A percentile compares a stretch with the other conserved stretches of the same genome.
Evolutionary conservation across 345 rosid genomes (phyloP).

Genomic region (Bruguiera parviflora): DNA sequence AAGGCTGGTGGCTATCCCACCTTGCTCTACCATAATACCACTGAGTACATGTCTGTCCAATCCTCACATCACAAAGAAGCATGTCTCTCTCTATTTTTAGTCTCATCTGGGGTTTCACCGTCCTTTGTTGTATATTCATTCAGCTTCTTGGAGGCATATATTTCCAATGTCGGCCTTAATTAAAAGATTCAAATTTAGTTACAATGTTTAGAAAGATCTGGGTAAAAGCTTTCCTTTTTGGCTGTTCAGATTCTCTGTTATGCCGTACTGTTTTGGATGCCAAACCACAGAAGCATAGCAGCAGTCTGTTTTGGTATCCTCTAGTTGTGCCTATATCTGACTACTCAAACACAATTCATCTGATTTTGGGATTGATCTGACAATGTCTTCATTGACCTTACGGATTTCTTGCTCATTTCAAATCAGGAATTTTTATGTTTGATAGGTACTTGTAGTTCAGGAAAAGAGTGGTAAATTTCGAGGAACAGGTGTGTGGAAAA

Average conservation of each 20-base stretch:
- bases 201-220: too few relatives aligned
- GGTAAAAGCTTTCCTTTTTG: conserved; percentile 4
- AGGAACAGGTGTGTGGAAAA: conserved; percentile 70
- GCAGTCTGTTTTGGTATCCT: neutral
- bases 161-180: too few relatives aligned
- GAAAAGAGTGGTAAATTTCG: conserved; percentile 59
- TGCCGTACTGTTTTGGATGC: neutral
- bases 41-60: too few relatives aligned
- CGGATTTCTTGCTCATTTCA: neutral
- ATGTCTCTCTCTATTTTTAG: neutral
- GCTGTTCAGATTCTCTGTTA: neutral
- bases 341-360: neutral
- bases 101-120: neutral
- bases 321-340: neutral
- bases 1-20: too few relatives aligned
- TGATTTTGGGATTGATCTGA: neutral
- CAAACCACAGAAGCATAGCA: neutral
- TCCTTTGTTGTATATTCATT: too few relatives aligned
- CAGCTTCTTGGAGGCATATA: too few relatives aligned
- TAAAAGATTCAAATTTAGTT: too few relatives aligned
- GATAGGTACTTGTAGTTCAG: conserved; percentile 74
- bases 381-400: neutral
- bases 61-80: neutral
- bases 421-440: conserved; percentile 13
- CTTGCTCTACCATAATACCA: too few relatives aligned